Conservation (phyloP, 495 filamentous ascomycete genomes). For the Neurospora sp. region DNA sequence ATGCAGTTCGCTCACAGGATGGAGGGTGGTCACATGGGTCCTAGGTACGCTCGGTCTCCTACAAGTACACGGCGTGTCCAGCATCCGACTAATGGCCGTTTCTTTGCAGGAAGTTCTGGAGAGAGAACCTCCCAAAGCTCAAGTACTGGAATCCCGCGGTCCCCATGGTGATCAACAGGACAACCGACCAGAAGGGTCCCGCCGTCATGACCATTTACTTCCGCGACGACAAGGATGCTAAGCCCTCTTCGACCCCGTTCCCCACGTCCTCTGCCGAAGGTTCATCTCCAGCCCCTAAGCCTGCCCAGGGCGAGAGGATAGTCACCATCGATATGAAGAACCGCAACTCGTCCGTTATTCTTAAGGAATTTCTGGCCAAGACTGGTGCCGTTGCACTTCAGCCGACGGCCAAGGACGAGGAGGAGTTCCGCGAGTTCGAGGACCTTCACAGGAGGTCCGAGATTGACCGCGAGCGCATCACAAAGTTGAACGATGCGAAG, state of each 20-base stretch:
- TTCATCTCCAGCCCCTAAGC: constrained; percentile 29
- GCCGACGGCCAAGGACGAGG: constrained; percentile 50
- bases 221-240: constrained; percentile 24
- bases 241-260: constrained; percentile 10
- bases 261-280: constrained; percentile 21
- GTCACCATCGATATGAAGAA: constrained; percentile 56
- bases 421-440: constrained; percentile 48
- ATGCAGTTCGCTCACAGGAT: constrained; percentile 64
- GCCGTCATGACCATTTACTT: constrained; percentile 72
- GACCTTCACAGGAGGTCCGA: constrained; percentile 41
- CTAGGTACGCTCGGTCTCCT: constrained; percentile 45
- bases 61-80: not conserved
- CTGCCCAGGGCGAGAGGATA: constrained; percentile 31
- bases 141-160: constrained; percentile 91
- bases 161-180: constrained; percentile 70
- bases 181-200: constrained; percentile 41
- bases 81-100: not conserved
- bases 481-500: constrained; percentile 51
- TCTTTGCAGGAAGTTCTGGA: constrained; percentile 70
- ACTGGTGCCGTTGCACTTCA: constrained; percentile 56
- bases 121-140: constrained; percentile 64
- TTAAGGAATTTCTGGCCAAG: constrained; percentile 52
- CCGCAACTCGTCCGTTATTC: constrained; percentile 52
- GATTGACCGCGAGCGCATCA: constrained; percentile 48
- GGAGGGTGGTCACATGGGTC: constrained; percentile 64